Evolutionary conservation across 345 rosid species (phyloP).

Genomic region (Reutealis trisperma): DNA sequence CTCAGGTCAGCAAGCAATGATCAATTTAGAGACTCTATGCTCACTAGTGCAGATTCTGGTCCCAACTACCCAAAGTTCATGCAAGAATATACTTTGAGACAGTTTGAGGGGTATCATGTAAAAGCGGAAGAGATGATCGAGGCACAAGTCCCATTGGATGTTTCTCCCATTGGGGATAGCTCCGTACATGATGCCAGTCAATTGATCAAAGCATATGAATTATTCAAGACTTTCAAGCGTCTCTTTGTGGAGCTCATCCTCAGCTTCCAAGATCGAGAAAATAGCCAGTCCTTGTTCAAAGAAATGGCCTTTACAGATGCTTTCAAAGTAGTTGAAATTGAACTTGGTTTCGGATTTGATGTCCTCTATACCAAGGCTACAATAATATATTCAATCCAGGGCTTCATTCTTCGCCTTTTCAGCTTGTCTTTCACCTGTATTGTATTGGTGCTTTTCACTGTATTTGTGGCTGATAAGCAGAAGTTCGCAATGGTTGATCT

Average conservation of each 20-base stretch:
- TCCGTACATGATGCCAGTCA: neutral
- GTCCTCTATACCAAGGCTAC: conserved; percentile 47
- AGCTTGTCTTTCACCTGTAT: conserved; percentile 1
- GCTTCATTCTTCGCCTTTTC: conserved; percentile 29
- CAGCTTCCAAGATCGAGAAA: conserved; percentile 13
- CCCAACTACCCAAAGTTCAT: conserved; percentile 14
- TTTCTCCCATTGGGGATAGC: neutral
- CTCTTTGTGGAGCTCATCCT: conserved; percentile 46
- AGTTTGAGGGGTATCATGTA: conserved; percentile 9
- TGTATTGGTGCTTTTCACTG: conserved; percentile 15
- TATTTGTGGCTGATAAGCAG: neutral
- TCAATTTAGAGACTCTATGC: conserved; percentile 34
- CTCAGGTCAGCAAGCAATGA: conserved; percentile 46
- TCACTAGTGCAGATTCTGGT: conserved; percentile 9
- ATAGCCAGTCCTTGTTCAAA: conserved; percentile 14
- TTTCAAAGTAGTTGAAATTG: conserved; percentile 35
- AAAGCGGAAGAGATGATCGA: neutral
- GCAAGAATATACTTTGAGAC: conserved; percentile 13
- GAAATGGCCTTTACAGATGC: neutral
- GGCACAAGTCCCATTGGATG: neutral
- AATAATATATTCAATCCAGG: conserved; percentile 12
- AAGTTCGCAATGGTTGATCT: conserved; percentile 4
- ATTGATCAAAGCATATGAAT: conserved; percentile 12
- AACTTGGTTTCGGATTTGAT: conserved; percentile 40
- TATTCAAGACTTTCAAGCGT: conserved; percentile 39